Conservation (phyloP, 2,329 filamentous ascomycete species). For the Albifimbria verrucaria region DNA sequence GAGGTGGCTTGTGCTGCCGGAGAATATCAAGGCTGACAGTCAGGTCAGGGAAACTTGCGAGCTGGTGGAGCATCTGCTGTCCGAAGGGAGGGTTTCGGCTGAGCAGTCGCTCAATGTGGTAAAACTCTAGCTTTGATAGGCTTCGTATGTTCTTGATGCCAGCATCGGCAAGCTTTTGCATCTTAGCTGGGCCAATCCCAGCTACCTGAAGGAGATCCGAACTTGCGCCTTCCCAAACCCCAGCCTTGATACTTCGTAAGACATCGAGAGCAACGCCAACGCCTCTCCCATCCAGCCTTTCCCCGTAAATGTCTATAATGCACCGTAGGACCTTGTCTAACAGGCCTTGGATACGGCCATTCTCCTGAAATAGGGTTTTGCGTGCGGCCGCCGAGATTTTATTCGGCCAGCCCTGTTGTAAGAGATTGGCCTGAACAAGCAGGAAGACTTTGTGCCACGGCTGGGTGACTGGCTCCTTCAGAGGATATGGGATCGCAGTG, state of each 20-base stretch:
- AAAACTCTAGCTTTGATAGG: constrained; percentile 64
- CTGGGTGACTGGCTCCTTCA: constrained; percentile 44
- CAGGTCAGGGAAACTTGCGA: constrained; percentile 67
- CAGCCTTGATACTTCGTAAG: constrained; percentile 70
- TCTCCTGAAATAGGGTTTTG: constrained; percentile 29
- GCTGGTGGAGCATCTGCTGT: constrained; percentile 58
- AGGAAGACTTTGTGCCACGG: constrained; percentile 73
- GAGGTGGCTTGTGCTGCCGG: constrained; percentile 5
- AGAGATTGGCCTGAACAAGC: constrained; percentile 69
- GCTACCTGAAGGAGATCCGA: constrained; percentile 81
- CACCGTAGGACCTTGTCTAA: constrained; percentile 34
- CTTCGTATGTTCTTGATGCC: constrained; percentile 68
- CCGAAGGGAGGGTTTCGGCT: constrained; percentile 84
- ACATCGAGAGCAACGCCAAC: constrained; percentile 72
- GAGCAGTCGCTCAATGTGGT: constrained; percentile 72
- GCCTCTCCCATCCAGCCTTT: constrained; percentile 58
- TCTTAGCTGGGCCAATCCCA: constrained; percentile 70
- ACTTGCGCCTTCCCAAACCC: constrained; percentile 77
- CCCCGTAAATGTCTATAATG: constrained; percentile 33
- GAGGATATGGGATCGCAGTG: constrained; percentile 33
- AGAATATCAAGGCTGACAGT: constrained; percentile 36
- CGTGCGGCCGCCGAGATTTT: constrained; percentile 34
- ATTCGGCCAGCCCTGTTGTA: constrained; percentile 57
- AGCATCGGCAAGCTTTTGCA: constrained; percentile 69
- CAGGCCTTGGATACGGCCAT: constrained; percentile 25